Percentiles rank a stretch among this genome's conserved stretches.
Conservation (phyloP, 768 basidiomycete species). For the Paxillus involutus region DNA sequence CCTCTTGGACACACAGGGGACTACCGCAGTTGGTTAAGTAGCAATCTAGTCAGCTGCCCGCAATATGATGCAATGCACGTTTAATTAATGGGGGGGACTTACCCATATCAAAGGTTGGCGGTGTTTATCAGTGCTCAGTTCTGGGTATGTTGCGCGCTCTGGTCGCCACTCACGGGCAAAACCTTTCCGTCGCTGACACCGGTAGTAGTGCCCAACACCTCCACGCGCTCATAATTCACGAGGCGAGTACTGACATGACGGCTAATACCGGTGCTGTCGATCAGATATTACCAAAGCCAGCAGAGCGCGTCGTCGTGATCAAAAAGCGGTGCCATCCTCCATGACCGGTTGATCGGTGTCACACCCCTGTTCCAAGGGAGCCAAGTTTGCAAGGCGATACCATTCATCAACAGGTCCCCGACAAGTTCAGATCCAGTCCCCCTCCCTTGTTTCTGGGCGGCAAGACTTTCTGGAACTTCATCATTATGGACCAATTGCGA, state of each 20-base stretch:
- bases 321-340: not conserved
- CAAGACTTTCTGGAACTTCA: constrained; percentile 16
- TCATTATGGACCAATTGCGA: constrained; percentile 5
- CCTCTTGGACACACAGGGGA: constrained; percentile 7
- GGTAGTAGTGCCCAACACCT: not conserved
- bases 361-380: not conserved
- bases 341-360: no score
- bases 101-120: not conserved
- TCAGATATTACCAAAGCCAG: not conserved
- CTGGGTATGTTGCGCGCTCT: constrained; percentile 2
- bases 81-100: not conserved
- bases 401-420: not conserved
- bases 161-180: no score
- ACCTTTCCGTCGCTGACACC: not conserved
- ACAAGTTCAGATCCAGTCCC: not conserved
- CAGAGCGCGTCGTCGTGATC: not conserved
- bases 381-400: not conserved
- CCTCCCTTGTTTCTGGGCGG: constrained; percentile 1
- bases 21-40: constrained; percentile 7
- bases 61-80: not conserved
- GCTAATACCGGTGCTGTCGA: not conserved
- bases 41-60: not conserved
- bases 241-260: no score
- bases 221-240: not conserved
- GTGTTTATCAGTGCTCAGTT: not conserved